phyloP scores from a whole-genome alignment of 2,329 filamentous ascomycete species.

The Fusarium fracticaudum region DNA sequence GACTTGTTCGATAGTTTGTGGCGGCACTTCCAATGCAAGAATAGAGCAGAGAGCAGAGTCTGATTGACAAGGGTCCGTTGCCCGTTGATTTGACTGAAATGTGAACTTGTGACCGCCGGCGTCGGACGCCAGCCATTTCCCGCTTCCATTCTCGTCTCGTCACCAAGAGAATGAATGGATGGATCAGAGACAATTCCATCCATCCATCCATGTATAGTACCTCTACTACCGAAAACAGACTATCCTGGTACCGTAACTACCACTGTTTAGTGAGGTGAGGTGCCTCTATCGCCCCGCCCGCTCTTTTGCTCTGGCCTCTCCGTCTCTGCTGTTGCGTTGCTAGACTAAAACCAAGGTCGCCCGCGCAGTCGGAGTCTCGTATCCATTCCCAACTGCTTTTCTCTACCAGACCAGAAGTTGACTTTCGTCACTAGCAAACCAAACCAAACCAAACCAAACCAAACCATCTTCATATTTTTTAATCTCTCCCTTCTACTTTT shows the following conservation, averaged over 20 bases:
- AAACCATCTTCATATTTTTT: conserved; percentile 17
- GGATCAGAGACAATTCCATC: conserved; percentile 8
- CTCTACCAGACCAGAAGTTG: not conserved
- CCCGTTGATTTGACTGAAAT: conserved; percentile 32
- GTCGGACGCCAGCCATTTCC: conserved; percentile 33
- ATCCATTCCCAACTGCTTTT: conserved; percentile 15
- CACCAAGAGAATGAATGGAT: not conserved
- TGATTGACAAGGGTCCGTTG: conserved; percentile 14
- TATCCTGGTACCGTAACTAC: conserved; percentile 5
- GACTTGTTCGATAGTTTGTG: conserved; percentile 24
- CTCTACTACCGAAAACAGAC: conserved; percentile 26
- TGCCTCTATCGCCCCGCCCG: conserved; percentile 10
- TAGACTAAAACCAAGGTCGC: conserved; percentile 34
- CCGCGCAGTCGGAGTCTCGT: conserved; percentile 12
- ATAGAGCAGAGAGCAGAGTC: conserved; percentile 4
- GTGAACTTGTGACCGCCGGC: conserved; percentile 39
- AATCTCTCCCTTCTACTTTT: conserved; percentile 10
- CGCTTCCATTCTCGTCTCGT: conserved; percentile 14
- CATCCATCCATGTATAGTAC: conserved; percentile 12
- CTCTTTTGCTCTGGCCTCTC: not conserved
- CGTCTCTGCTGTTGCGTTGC: conserved; percentile 3
- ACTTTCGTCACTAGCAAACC: conserved; percentile 28
- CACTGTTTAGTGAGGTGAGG: not conserved
- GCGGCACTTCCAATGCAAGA: conserved; percentile 22
- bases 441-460: conserved; percentile 18